Evolutionary conservation across 257 asterid genomes (phyloP).

Genomic region (Rubia yunnanensis): DNA sequence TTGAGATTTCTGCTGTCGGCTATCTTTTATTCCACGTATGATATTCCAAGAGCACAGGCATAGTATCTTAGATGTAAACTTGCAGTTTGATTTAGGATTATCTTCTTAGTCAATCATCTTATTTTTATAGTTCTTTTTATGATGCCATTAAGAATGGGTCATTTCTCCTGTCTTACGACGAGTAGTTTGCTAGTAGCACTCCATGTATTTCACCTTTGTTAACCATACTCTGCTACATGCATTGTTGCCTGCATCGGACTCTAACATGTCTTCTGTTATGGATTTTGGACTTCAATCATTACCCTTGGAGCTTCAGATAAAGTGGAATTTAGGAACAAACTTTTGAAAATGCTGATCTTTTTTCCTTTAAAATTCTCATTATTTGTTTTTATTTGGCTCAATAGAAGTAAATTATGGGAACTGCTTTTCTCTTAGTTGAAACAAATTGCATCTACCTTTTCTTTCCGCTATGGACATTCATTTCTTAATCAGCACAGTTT

Average conservation of each 20-base stretch:
- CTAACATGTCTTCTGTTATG: not conserved
- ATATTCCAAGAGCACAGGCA: not conserved
- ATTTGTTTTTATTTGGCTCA: not conserved
- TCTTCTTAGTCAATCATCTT: not conserved
- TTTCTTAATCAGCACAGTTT: slow-evolving; percentile 16
- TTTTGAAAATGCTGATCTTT: not conserved
- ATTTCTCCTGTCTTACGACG: not conserved
- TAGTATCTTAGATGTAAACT: not conserved
- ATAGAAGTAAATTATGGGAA: not conserved
- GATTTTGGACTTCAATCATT: not conserved
- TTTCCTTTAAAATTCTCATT: not conserved
- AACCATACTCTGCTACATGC: not conserved
- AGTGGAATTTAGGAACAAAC: not conserved
- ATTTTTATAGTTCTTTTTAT: not conserved
- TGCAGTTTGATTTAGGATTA: not conserved
- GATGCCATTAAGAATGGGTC: not conserved
- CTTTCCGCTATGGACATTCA: not conserved
- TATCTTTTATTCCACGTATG: not conserved
- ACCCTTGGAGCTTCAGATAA: not conserved
- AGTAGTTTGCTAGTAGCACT: not conserved
- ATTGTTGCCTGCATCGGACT: not conserved
- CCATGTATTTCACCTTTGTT: not conserved
- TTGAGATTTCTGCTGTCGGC: not conserved
- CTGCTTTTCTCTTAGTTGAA: not conserved
- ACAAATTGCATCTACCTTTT: not conserved